Evolutionary conservation across 75 land plant genomes (phyloP).

Genomic region (Selaginella moellendorffii): DNA sequence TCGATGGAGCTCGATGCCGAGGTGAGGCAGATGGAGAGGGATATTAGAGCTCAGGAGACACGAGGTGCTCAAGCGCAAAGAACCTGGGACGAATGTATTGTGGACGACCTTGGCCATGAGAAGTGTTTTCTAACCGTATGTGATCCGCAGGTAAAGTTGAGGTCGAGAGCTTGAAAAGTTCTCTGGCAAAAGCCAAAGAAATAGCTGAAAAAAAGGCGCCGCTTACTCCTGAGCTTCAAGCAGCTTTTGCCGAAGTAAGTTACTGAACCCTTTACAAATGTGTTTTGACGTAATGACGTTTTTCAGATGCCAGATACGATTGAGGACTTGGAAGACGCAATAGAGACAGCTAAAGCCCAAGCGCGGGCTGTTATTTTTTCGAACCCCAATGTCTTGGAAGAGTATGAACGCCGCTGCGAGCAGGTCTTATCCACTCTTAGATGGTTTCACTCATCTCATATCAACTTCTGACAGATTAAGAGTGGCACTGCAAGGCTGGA

Average conservation of each 20-base stretch:
- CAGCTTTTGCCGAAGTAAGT: slow-evolving; percentile 54
- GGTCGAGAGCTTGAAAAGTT: slow-evolving; percentile 26
- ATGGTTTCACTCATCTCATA: too few species aligned
- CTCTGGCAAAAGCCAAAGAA: slow-evolving; percentile 39
- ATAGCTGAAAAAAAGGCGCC: slow-evolving; percentile 64
- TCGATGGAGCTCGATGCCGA: slow-evolving; percentile 58
- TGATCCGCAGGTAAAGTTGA: slow-evolving; percentile 64
- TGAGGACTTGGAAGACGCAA: slow-evolving; percentile 87
- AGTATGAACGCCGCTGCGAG: slow-evolving; percentile 59
- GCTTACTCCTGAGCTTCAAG: slow-evolving; percentile 55
- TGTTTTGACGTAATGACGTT: background rate
- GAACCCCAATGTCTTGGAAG: slow-evolving; percentile 65
- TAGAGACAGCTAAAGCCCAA: slow-evolving; percentile 52
- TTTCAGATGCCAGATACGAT: slow-evolving; percentile 85
- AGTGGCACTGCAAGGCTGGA: slow-evolving; percentile 13
- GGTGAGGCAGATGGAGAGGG: slow-evolving; percentile 61
- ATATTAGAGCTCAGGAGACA: slow-evolving; percentile 38
- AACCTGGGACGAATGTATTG: slow-evolving; percentile 52
- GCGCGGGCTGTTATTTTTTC: slow-evolving; percentile 79
- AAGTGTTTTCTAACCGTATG: too few species aligned
- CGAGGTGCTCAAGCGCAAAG: slow-evolving; percentile 37
- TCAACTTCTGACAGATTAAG: slow-evolving; percentile 15
- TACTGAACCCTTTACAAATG: background rate
- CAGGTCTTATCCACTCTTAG: slow-evolving; percentile 27
- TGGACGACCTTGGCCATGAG: background rate